Evolutionary conservation across 495 filamentous ascomycete species (phyloP), one percentile per base, ranked within the genome.

Genomic region (Tuber indicum): DNA sequence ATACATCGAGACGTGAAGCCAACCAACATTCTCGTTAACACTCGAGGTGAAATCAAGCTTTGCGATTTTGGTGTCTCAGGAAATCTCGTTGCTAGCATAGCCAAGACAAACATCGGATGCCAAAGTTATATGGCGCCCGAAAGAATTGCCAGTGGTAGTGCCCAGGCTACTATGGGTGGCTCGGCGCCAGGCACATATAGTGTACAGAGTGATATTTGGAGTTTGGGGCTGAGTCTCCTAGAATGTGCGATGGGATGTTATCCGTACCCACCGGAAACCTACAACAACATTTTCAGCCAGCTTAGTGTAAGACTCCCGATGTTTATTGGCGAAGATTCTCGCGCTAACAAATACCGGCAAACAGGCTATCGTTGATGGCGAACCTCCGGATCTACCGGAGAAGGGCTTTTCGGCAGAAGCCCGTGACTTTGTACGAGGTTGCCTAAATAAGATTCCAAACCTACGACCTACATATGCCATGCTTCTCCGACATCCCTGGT

Each of bases 101-200:
- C 96, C 39, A 98, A 97, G 85, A 99, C 96, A 39, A 99, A 99
- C 83, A 99, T 99, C 79, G 96, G 96, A 36, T 99, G 96, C 82
- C 96, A 99, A 84, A 97, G 94, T 85, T 99, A 99, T 86, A 99
- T 99, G 96, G 96, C 96, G 0, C 96, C 96, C 5, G 96, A 99
- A 84, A 89, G 96, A 73, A 99, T 99, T 76, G 91, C 92, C 44
- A 92, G 93, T 41, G 92, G 93, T 73, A 92, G 93, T 41, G 89
- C 93, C 81, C 91, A 93, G 81, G 89, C 91, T 16, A 88, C 91
- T 36, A 89, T 93, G 5, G 90, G 89, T 42, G 89, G 89, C 71
- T 70, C 78, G 16, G 75, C 66, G 39, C 74, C 78, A 12, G 94
- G 96, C 44, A 98, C 95, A 2, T 99, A 99, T 84, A 97, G 93